These are phyloP conservation scores for Graphilbum ipis-grandicollis DNA, from an alignment of 2,329 filamentous ascomycete species.

Conservation along the genomic window DNA sequence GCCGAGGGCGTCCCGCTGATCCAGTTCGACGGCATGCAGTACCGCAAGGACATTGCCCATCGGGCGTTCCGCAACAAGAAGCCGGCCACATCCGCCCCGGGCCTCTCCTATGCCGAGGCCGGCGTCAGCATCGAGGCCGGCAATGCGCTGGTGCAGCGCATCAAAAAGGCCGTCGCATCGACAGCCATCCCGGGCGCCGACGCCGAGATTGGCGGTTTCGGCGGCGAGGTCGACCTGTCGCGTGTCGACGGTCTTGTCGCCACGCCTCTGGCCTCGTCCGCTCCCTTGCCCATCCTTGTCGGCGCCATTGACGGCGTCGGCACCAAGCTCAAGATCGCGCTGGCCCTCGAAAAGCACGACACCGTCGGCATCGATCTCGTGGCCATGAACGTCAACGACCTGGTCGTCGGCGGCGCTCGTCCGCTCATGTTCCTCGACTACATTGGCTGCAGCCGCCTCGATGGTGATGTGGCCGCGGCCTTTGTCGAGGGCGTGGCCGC, in stretches of 20 bases:
- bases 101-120: conserved; percentile 77
- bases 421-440: conserved; percentile 96
- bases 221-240: conserved; percentile 66
- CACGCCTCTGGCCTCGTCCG: conserved; percentile 29
- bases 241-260: conserved; percentile 50
- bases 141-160: conserved; percentile 79
- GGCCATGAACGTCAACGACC: conserved; percentile 97
- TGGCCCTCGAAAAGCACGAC: conserved; percentile 75
- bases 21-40: conserved; percentile 79
- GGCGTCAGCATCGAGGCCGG: conserved; percentile 91
- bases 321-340: conserved; percentile 92
- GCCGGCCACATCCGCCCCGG: conserved; percentile 9
- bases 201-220: conserved; percentile 89
- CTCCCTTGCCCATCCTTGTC: conserved; percentile 68
- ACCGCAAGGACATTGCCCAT: conserved; percentile 80
- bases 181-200: conserved; percentile 77
- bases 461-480: conserved; percentile 58
- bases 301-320: conserved; percentile 92
- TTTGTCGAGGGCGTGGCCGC: conserved; percentile 84
- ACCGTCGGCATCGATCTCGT: conserved; percentile 95
- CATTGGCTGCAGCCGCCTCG: conserved; percentile 82
- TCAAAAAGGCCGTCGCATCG: conserved; percentile 76
- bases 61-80: conserved; percentile 39
- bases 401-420: conserved; percentile 88
- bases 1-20: conserved; percentile 56